These are phyloP conservation scores for Starmera quercuum DNA, from an alignment of 805 yeast species.

Conservation along the genomic window DNA sequence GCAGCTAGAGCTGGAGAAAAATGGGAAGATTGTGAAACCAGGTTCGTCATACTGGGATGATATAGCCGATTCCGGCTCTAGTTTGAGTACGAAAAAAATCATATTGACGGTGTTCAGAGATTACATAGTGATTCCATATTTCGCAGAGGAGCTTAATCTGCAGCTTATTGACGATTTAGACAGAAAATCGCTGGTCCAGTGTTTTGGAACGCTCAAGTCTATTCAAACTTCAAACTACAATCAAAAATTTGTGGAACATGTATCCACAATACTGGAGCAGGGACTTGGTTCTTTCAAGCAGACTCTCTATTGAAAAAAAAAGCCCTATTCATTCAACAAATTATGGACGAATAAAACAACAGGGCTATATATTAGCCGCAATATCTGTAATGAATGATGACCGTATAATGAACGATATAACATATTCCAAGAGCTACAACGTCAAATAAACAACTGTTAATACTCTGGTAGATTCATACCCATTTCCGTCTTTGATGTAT, in stretches of 20 bases:
- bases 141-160: slow-evolving; percentile 31
- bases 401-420: no score
- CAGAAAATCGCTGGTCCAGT: slow-evolving; percentile 43
- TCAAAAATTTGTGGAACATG: slow-evolving; percentile 50
- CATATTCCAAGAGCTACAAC: no score
- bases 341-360: no score
- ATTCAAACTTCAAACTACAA: slow-evolving; percentile 46
- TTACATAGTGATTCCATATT: slow-evolving; percentile 43
- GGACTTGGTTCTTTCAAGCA: slow-evolving; percentile 1
- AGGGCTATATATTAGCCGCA: no score
- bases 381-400: no score
- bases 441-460: no score
- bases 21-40: slow-evolving; percentile 18
- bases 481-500: no score
- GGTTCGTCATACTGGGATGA: slow-evolving; percentile 22
- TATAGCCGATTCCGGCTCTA: slow-evolving; percentile 11
- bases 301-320: not conserved
- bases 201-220: slow-evolving; percentile 50
- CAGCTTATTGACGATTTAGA: slow-evolving; percentile 23
- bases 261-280: slow-evolving; percentile 10
- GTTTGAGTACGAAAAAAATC: slow-evolving; percentile 26
- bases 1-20: slow-evolving; percentile 34
- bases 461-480: no score
- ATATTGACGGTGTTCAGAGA: slow-evolving; percentile 43
- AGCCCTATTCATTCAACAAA: no score